These are phyloP conservation scores for Pleurotus eryngii DNA, from an alignment of 768 basidiomycete genomes.

Conservation along the genomic window DNA sequence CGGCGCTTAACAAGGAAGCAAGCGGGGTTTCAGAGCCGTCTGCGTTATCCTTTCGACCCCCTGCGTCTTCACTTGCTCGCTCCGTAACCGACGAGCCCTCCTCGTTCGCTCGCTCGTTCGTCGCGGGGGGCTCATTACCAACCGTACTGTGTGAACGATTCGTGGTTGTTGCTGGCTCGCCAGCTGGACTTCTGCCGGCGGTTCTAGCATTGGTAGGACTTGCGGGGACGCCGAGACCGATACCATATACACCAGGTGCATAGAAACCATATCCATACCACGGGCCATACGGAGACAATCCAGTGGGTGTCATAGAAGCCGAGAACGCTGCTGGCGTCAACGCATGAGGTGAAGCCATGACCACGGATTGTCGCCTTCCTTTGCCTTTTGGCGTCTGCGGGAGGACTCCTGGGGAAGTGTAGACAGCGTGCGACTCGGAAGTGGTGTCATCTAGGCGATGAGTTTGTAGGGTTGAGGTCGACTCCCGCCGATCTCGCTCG, in stretches of 20 bases:
- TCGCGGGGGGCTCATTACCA: background rate
- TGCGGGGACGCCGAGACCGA: background rate
- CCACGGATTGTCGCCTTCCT: background rate
- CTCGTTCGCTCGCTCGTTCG: background rate
- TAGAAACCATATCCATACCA: conserved; percentile 6
- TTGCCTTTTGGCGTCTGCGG: conserved; percentile 4
- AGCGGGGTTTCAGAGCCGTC: conserved; percentile 33
- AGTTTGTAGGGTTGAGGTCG: background rate
- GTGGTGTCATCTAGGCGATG: background rate
- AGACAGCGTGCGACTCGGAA: background rate
- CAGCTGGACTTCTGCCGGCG: background rate
- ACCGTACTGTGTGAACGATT: background rate
- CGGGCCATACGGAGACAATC: background rate
- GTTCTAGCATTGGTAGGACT: background rate
- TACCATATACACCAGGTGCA: background rate
- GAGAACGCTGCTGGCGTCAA: background rate
- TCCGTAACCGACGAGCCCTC: background rate
- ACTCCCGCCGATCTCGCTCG: background rate
- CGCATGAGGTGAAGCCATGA: background rate
- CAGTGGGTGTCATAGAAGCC: background rate
- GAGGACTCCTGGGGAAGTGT: background rate
- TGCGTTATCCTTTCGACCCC: background rate
- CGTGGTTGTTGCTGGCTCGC: background rate
- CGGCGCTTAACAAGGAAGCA: conserved; percentile 57
- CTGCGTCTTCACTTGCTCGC: background rate